Base-by-base conservation (phyloP, 441 rosid species). In the Melastoma candidum region DNA sequence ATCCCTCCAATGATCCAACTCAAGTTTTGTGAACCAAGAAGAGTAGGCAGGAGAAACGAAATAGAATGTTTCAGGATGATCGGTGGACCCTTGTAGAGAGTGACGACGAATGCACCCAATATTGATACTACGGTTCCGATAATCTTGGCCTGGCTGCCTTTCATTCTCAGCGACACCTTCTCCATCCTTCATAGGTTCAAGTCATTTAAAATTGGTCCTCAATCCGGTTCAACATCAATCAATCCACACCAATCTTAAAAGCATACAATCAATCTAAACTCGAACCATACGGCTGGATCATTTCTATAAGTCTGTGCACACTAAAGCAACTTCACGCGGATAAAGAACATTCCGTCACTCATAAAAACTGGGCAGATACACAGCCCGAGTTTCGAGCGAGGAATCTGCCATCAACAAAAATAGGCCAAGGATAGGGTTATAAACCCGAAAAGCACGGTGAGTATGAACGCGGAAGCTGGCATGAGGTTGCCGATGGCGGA, bases 31-130 rank as follows among this genome's bases (percentile, higher is more conserved):
- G 71, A 50, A 53, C 49, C 27, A 46, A 69, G 58, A 1, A 7
- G 75, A 43, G 36, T 58, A 63, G n/a, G 44, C 5, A 17, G 3
- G 0, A 13, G 17, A 24, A 11, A 22, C 12, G 11, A 12, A 4
- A 27, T 11, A 8, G 68, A 44, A 9, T 43, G 45, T 51, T 65
- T 53, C 41, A 32, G 8, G 24, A 70, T 8, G 46, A 78, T 47
- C 48, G 65, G 57, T 17, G 77, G 80, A 1, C 82, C 85, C 53
- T 75, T 69, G 57, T 82, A 77, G 8, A 77, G 67, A 51, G 78
- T 74, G 22, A 69, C 79, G 1, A 74, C 61, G 3, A 79, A 70
- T 66, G 85, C 85, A 29, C 85, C 80, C 1, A 47, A 3, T 26
- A 76, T 73, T 0, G 77, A 77, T 12, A 68, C 53, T 49, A 73